A percentile compares a stretch with the other conserved stretches of the same genome.
These are phyloP conservation scores for Cucurbita maxima DNA, from an alignment of 306 rosid species.

Conservation along the genomic window DNA sequence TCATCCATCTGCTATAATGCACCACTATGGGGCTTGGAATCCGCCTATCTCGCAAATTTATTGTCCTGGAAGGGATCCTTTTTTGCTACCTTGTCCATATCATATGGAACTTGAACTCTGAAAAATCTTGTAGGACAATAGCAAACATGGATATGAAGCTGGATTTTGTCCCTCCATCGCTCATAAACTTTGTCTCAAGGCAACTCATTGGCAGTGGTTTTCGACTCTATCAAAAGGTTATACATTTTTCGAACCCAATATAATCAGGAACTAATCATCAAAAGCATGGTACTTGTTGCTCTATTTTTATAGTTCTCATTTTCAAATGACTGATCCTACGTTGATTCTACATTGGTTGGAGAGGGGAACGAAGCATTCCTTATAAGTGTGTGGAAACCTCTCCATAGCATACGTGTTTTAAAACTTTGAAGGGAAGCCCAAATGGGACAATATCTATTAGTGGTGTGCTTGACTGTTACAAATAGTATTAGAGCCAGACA, in stretches of 20 bases:
- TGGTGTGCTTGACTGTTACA: no score
- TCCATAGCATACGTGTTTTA: no score
- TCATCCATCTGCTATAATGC: not conserved
- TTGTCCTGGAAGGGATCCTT: not conserved
- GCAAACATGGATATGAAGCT: conserved; percentile 85
- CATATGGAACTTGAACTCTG: conserved; percentile 5
- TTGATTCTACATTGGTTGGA: no score
- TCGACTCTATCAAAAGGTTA: conserved; percentile 81
- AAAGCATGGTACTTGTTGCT: not conserved
- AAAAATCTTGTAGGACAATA: conserved; percentile 49
- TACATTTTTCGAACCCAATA: not conserved
- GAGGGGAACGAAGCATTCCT: no score
- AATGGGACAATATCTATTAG: no score
- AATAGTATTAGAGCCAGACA: no score
- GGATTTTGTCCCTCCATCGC: conserved; percentile 73
- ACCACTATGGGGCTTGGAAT: not conserved
- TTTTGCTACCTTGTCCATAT: not conserved
- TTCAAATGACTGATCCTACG: no score
- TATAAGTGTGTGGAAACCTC: no score
- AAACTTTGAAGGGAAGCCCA: no score
- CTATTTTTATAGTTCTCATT: not conserved
- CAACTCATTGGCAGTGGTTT: conserved; percentile 89
- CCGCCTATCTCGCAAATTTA: not conserved
- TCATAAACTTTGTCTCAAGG: conserved; percentile 79
- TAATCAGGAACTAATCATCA: not conserved